phyloP scores from a whole-genome alignment of 2,329 filamentous ascomycete genomes.

The Trichoderma gracile region DNA sequence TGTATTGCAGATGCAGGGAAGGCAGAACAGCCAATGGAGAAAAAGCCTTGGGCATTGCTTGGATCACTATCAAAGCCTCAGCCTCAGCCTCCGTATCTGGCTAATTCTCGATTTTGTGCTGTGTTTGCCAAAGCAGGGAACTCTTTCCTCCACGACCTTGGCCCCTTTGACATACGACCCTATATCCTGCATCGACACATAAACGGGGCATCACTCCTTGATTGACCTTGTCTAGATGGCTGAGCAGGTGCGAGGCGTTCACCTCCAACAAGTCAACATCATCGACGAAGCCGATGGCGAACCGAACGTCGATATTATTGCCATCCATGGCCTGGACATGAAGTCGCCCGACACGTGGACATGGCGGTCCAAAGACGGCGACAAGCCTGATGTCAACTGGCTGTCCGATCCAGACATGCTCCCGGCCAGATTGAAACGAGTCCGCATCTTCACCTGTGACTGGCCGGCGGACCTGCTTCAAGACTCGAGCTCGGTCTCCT shows the following conservation, averaged over 20 bases:
- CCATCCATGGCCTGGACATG: constrained; percentile 41
- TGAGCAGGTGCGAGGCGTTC: background rate
- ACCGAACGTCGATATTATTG: constrained; percentile 36
- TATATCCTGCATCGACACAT: background rate
- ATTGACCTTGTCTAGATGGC: background rate
- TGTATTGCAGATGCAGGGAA: too few relatives aligned
- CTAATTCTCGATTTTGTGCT: too few relatives aligned
- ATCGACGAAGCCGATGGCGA: background rate
- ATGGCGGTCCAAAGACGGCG: constrained; percentile 23
- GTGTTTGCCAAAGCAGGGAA: too few relatives aligned
- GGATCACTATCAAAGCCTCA: too few relatives aligned
- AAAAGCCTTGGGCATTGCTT: too few relatives aligned
- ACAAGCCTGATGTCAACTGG: constrained; percentile 32
- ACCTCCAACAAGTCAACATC: background rate
- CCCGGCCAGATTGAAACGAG: constrained; percentile 26
- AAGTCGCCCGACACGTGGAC: constrained; percentile 36
- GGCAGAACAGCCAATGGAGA: too few relatives aligned
- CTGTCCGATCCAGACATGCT: constrained; percentile 33
- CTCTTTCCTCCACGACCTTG: too few relatives aligned
- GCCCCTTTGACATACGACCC: background rate
- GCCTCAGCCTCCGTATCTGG: too few relatives aligned
- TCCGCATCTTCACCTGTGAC: constrained; percentile 36
- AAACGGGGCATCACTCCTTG: background rate
- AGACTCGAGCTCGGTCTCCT: constrained; percentile 27
- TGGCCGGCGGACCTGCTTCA: constrained; percentile 34